These are phyloP conservation scores for Termitomyces sp. DNA, from an alignment of 768 basidiomycete genomes.

Conservation along the genomic window DNA sequence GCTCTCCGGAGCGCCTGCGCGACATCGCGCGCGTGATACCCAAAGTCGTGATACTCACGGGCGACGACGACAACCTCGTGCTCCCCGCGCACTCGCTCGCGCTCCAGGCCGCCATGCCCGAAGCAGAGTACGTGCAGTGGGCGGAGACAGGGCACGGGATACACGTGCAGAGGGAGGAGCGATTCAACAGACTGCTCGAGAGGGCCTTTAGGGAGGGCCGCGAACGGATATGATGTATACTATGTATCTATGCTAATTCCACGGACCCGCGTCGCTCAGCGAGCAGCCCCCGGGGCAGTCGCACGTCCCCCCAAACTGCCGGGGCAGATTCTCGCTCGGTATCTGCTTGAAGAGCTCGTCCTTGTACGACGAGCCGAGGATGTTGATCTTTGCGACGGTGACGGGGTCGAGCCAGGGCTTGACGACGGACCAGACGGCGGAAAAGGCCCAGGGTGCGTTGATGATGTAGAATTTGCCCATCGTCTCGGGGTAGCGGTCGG, in stretches of 20 bases:
- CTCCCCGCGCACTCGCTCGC: constrained; percentile 41
- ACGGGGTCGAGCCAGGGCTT: constrained; percentile 95
- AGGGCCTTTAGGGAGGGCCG: constrained; percentile 49
- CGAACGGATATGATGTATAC: constrained; percentile 3
- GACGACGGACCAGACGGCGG: constrained; percentile 81
- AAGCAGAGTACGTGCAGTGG: constrained; percentile 53
- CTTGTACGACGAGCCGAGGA: constrained; percentile 74
- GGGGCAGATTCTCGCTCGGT: constrained; percentile 75
- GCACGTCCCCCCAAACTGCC: constrained; percentile 81
- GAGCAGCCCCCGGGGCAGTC: constrained; percentile 77
- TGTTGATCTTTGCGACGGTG: constrained; percentile 92
- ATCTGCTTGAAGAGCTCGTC: constrained; percentile 79
- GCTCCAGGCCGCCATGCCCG: constrained; percentile 56
- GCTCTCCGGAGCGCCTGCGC: constrained; percentile 41
- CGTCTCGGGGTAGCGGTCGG: constrained; percentile 87
- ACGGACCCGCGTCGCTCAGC: constrained; percentile 87
- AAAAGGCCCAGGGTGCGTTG: constrained; percentile 94
- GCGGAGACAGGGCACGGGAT: constrained; percentile 61
- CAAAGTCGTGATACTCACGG: constrained; percentile 64
- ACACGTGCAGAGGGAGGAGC: constrained; percentile 37
- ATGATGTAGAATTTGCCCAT: constrained; percentile 99
- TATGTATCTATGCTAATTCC: constrained; percentile 37
- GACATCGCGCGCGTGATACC: constrained; percentile 51
- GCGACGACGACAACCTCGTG: constrained; percentile 61
- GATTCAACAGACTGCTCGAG: constrained; percentile 56